Percentiles rank a stretch among this genome's conserved stretches.
Evolutionary conservation across 768 basidiomycete species (phyloP).

Genomic region (Boletus pseudopeckii): DNA sequence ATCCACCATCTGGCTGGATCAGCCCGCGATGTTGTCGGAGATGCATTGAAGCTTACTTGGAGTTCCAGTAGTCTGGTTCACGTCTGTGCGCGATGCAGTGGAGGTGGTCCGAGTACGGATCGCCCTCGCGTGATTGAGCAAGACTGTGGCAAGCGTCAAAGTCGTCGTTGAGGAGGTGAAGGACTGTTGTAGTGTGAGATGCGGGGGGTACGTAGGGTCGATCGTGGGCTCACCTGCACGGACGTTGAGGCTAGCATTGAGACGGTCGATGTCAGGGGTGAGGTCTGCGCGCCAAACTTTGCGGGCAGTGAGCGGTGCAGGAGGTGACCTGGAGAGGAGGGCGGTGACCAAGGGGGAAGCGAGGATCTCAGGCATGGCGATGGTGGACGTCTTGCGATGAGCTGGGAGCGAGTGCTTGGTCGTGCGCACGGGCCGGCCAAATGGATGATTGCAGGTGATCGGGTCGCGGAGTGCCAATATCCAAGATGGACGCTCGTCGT

Average conservation of each 20-base stretch:
- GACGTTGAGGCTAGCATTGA: slow-evolving; percentile 13
- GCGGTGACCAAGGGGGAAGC: slow-evolving; percentile 14
- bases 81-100: slow-evolving; percentile 23
- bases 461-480: slow-evolving; percentile 2
- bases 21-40: neutral
- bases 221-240: slow-evolving; percentile 7
- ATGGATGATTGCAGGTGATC: neutral
- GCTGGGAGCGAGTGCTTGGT: neutral
- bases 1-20: slow-evolving; percentile 15
- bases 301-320: slow-evolving; percentile 10
- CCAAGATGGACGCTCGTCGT: neutral
- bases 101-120: slow-evolving; percentile 21
- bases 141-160: slow-evolving; percentile 19
- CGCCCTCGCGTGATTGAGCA: slow-evolving; percentile 17
- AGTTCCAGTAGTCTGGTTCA: slow-evolving; percentile 22
- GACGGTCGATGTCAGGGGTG: slow-evolving; percentile 17
- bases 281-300: slow-evolving; percentile 16
- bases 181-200: slow-evolving; percentile 2
- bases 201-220: neutral
- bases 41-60: slow-evolving; percentile 5
- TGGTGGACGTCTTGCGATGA: neutral
- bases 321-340: slow-evolving; percentile 14
- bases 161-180: slow-evolving; percentile 23
- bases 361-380: slow-evolving; percentile 3
- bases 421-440: neutral